Percentiles rank a stretch among this genome's conserved stretches.
Conservation (phyloP, 768 basidiomycete species). For the Termitomyces sp. region DNA sequence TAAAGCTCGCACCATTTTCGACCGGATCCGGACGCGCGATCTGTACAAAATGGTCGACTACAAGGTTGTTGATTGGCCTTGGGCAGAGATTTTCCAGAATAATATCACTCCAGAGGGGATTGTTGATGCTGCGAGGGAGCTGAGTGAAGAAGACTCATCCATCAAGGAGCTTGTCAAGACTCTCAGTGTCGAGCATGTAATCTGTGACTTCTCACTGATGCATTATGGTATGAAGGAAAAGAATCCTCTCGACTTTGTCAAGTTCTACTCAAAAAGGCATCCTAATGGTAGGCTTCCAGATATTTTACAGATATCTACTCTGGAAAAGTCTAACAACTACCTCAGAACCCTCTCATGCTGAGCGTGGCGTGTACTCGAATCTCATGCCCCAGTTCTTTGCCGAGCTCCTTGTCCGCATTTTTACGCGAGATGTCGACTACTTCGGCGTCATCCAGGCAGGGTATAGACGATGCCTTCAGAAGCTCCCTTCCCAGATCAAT, state of each 20-base stretch:
- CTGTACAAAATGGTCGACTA: conserved; percentile 69
- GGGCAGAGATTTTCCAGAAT: conserved; percentile 26
- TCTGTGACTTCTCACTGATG: conserved; percentile 58
- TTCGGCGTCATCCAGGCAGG: conserved; percentile 63
- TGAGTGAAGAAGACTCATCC: conserved; percentile 15
- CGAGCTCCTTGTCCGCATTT: conserved; percentile 65
- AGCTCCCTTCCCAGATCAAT: neutral
- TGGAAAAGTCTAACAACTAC: neutral
- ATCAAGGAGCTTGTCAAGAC: conserved; percentile 22
- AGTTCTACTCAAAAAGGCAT: conserved; percentile 67
- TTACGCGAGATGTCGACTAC: conserved; percentile 55
- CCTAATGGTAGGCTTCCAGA: conserved; percentile 38
- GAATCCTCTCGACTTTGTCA: conserved; percentile 64
- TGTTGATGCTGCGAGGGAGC: conserved; percentile 32
- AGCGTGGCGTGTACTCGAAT: conserved; percentile 54
- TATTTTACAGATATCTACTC: neutral
- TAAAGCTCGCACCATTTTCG: conserved; percentile 52
- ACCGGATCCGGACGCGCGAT: conserved; percentile 55
- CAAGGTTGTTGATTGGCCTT: conserved; percentile 41
- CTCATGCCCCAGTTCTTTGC: conserved; percentile 62
- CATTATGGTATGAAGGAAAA: conserved; percentile 72
- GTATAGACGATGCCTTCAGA: conserved; percentile 23
- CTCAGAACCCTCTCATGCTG: conserved; percentile 38
- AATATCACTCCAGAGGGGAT: conserved; percentile 38
- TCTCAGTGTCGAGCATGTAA: conserved; percentile 44